Evolutionary conservation across 306 rosid species (phyloP).

Genomic region (Vigna nakashimae): DNA sequence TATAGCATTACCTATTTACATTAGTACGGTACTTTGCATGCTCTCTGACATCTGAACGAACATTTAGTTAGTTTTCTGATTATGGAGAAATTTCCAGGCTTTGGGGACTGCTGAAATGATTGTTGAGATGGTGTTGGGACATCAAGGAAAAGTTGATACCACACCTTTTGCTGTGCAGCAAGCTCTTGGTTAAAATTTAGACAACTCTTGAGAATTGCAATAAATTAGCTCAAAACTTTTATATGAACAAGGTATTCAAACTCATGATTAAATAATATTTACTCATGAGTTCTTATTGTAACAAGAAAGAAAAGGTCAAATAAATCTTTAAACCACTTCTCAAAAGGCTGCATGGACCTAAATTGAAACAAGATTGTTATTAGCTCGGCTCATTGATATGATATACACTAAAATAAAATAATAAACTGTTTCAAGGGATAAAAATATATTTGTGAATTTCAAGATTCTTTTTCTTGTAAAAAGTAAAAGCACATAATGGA

Average conservation of each 20-base stretch:
- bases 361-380: no score
- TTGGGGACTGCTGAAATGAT: conserved; percentile 92
- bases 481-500: no score
- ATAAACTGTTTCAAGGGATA: no score
- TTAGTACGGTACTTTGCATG: not conserved
- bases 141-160: conserved; percentile 54
- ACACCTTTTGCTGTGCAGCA: conserved; percentile 61
- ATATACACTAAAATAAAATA: no score
- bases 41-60: conserved; percentile 1
- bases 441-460: no score
- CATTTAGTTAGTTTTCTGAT: conserved; percentile 33
- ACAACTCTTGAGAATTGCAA: not conserved
- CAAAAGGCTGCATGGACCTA: no score
- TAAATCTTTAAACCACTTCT: no score
- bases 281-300: no score
- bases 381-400: no score
- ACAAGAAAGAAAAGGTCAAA: no score
- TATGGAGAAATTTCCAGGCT: conserved; percentile 63
- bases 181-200: conserved; percentile 29
- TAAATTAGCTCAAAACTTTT: not conserved
- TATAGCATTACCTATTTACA: not conserved
- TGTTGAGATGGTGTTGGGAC: conserved; percentile 72
- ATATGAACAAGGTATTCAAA: not conserved
- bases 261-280: not conserved
- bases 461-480: no score